A percentile compares a stretch with the other conserved stretches of the same genome.
phyloP scores from a whole-genome alignment of 1,284 basidiomycete genomes.

The Cystobasidiaceae sp. region DNA sequence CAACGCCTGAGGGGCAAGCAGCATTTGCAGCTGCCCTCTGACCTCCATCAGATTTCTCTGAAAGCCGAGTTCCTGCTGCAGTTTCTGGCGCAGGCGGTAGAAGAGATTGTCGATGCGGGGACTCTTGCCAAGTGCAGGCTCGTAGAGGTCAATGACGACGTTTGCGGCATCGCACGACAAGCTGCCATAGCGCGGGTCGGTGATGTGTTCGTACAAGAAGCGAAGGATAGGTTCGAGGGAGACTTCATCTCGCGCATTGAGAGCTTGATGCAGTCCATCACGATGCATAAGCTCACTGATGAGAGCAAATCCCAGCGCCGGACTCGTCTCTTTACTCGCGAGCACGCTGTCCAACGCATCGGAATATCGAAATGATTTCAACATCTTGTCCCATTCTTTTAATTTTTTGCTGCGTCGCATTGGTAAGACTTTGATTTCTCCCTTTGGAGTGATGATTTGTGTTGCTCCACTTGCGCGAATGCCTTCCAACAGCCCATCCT shows the following conservation, averaged over 20 bases:
- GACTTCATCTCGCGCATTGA: slow-evolving; percentile 88
- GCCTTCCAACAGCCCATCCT: background rate
- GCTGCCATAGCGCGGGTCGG: slow-evolving; percentile 85
- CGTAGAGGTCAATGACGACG: slow-evolving; percentile 87
- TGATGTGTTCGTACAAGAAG: slow-evolving; percentile 75
- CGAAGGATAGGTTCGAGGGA: slow-evolving; percentile 84
- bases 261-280: slow-evolving; percentile 78
- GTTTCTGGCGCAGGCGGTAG: slow-evolving; percentile 72
- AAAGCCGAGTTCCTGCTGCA: slow-evolving; percentile 80
- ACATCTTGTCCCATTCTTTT: slow-evolving; percentile 78
- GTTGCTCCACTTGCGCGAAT: background rate
- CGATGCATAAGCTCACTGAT: slow-evolving; percentile 90
- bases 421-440: slow-evolving; percentile 13
- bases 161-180: slow-evolving; percentile 76
- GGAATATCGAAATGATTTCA: slow-evolving; percentile 91
- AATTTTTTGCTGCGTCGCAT: slow-evolving; percentile 66
- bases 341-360: slow-evolving; percentile 88
- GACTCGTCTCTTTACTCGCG: slow-evolving; percentile 67
- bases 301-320: slow-evolving; percentile 80
- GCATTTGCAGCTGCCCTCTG: slow-evolving; percentile 87
- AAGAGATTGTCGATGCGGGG: slow-evolving; percentile 86
- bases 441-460: slow-evolving; percentile 5
- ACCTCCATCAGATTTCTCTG: slow-evolving; percentile 79
- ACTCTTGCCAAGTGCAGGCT: slow-evolving; percentile 83
- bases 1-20: slow-evolving; percentile 45